Percentiles rank a stretch among this genome's conserved stretches.
These are phyloP conservation scores for Lophium mytilinum DNA, from an alignment of 495 filamentous ascomycete species.

Conservation along the genomic window DNA sequence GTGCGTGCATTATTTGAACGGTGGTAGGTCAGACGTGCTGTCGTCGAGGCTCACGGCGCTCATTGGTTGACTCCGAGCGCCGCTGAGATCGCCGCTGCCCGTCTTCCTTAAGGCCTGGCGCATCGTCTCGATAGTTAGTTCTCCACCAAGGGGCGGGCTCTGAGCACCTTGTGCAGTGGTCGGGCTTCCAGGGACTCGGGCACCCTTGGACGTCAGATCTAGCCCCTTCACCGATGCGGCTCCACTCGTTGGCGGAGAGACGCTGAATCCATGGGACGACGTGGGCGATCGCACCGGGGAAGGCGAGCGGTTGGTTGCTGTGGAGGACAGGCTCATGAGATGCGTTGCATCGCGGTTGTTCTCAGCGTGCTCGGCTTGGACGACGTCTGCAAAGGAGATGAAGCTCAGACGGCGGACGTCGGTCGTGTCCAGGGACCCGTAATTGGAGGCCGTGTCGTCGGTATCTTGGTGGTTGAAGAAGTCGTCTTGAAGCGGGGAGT, in stretches of 20 bases:
- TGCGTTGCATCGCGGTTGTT: slow-evolving; percentile 54
- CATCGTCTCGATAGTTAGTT: slow-evolving; percentile 86
- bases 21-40: slow-evolving; percentile 25
- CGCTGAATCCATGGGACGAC: slow-evolving; percentile 48
- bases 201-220: slow-evolving; percentile 48
- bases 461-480: slow-evolving; percentile 35
- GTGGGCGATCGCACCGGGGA: slow-evolving; percentile 63
- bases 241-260: slow-evolving; percentile 61
- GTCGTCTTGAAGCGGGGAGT: slow-evolving; percentile 25
- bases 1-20: slow-evolving; percentile 16
- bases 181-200: slow-evolving; percentile 37
- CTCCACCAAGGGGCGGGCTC: slow-evolving; percentile 41
- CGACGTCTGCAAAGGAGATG: slow-evolving; percentile 90
- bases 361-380: slow-evolving; percentile 76
- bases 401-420: slow-evolving; percentile 82
- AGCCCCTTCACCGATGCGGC: slow-evolving; percentile 56
- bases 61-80: slow-evolving; percentile 50
- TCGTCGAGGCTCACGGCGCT: slow-evolving; percentile 47
- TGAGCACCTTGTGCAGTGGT: slow-evolving; percentile 33
- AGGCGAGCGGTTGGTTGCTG: slow-evolving; percentile 56
- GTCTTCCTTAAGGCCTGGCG: slow-evolving; percentile 75
- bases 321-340: slow-evolving; percentile 46
- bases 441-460: slow-evolving; percentile 56
- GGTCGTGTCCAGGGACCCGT: slow-evolving; percentile 61
- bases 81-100: slow-evolving; percentile 68